Evolutionary conservation across 176 grass and related monocot species (phyloP), one percentile per base, ranked within the genome.

Genomic region (Urochloa ruziziensis): DNA sequence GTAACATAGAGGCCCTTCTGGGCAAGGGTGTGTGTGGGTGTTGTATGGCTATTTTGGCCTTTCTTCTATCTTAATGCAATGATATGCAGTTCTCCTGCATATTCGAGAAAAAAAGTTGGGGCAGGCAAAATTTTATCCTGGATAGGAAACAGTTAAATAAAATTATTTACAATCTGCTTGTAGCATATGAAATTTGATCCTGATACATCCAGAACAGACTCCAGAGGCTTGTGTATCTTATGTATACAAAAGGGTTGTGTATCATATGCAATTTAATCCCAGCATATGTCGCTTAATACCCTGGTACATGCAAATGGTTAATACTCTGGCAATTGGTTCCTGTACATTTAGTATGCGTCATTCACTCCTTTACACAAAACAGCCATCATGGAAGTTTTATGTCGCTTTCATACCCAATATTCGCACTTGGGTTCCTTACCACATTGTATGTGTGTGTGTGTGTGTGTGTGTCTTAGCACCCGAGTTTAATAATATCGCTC

Each of bases 401-500:
- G 17, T 79, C 7, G 37, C 44, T 53, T 62, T 73, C 16, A 11
- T 80, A 18, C 66, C 35, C 61, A 58, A 32, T 71, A 79, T 79
- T 18, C 51, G 16, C 23, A 27, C 4, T 82, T 48, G n/a, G 24
- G 23, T 56, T 74, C 24, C 8, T 64, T 63, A n/a, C 8, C 4
- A 76, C 10, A 23, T 67, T 37, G 15, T 42, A 56, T 10, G 58
- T 33, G 5, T 34, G 10, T 33, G 19, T 16, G 61, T 16, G n/a
- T 10, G 58, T 33, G 5, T 34, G 10, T 33, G 19, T 16, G 61
- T 16, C 69, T 23, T 59, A 60, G 10, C 27, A 59, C 7, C 15
- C 32, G 18, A 35, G 25, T 79, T 73, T 67, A 73, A 80, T 52
- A 70, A 56, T 83, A 40, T 82, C 83, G 18, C 56, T 73, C 79